phyloP scores from a whole-genome alignment of 129 eudicot genomes.

The Flaveria linearis region DNA sequence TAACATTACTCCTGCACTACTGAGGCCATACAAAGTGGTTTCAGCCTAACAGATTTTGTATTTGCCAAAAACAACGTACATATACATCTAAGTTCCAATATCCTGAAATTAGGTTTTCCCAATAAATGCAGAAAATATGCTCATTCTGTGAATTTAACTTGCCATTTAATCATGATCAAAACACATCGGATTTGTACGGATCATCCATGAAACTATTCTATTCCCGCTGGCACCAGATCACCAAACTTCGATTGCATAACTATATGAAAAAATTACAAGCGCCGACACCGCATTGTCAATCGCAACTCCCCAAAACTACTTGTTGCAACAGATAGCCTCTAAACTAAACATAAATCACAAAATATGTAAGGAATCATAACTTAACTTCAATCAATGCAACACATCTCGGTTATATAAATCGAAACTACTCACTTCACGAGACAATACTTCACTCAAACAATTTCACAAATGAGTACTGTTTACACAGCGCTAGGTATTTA shows the following conservation, averaged over 20 bases:
- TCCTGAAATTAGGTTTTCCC: slow-evolving; percentile 21
- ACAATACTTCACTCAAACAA: background rate
- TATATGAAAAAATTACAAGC: background rate
- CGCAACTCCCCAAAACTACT: slow-evolving; percentile 11
- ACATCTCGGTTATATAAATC: background rate
- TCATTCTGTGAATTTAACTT: background rate
- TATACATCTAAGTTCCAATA: background rate
- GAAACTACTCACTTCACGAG: background rate
- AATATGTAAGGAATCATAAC: background rate
- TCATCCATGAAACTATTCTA: background rate
- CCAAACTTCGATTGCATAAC: background rate
- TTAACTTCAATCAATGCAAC: slow-evolving; percentile 15
- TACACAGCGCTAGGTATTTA: slow-evolving; percentile 15
- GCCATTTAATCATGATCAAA: slow-evolving; percentile 6
- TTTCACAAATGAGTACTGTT: slow-evolving; percentile 4
- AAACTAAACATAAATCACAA: background rate
- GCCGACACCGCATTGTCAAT: slow-evolving; percentile 23
- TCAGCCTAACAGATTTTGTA: background rate
- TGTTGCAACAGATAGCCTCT: background rate
- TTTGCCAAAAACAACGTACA: slow-evolving; percentile 9
- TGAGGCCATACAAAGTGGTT: background rate
- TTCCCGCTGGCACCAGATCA: slow-evolving; percentile 15
- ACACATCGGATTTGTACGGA: background rate
- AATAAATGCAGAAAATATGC: background rate
- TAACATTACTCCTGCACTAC: slow-evolving; percentile 9